phyloP scores from a whole-genome alignment of 1,139 yeast genomes.

The Yamadazyma kanchanaburiensis region DNA sequence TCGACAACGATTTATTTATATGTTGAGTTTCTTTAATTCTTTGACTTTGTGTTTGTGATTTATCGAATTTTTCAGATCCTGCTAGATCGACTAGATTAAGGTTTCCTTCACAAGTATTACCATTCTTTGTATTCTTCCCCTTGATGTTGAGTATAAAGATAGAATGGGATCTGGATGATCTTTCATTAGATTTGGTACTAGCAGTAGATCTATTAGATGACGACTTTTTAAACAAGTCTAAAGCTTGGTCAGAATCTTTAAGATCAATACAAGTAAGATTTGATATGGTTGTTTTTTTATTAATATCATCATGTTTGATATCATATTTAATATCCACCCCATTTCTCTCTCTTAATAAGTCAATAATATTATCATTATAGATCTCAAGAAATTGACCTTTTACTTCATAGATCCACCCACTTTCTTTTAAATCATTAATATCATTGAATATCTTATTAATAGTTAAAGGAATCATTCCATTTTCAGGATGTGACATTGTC shows the following conservation, averaged over 20 bases:
- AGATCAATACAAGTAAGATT: slow-evolving; percentile 55
- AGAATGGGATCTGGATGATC: slow-evolving; percentile 69
- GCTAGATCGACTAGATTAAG: slow-evolving; percentile 80
- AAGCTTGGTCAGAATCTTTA: slow-evolving; percentile 48
- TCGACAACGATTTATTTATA: slow-evolving; percentile 83
- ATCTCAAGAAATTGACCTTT: slow-evolving; percentile 85
- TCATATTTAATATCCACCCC: slow-evolving; percentile 47
- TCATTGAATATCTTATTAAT: slow-evolving; percentile 68
- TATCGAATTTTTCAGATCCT: slow-evolving; percentile 81
- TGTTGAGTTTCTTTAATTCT: slow-evolving; percentile 84
- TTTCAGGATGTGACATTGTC: slow-evolving; percentile 73
- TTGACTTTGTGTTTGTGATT: slow-evolving; percentile 76
- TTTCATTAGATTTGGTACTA: slow-evolving; percentile 74
- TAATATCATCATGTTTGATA: slow-evolving; percentile 65
- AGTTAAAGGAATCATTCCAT: slow-evolving; percentile 85
- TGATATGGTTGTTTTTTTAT: slow-evolving; percentile 54
- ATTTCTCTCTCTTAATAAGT: slow-evolving; percentile 41
- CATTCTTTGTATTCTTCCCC: slow-evolving; percentile 54
- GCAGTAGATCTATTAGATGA: slow-evolving; percentile 71
- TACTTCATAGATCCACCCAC: slow-evolving; percentile 66
- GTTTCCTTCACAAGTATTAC: slow-evolving; percentile 53
- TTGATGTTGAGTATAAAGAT: slow-evolving; percentile 64
- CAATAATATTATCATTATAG: slow-evolving; percentile 78
- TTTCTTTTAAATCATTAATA: slow-evolving; percentile 43
- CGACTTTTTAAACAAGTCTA: slow-evolving; percentile 51